phyloP scores from a whole-genome alignment of 2,329 filamentous ascomycete genomes.

The Cercospora beticola region DNA sequence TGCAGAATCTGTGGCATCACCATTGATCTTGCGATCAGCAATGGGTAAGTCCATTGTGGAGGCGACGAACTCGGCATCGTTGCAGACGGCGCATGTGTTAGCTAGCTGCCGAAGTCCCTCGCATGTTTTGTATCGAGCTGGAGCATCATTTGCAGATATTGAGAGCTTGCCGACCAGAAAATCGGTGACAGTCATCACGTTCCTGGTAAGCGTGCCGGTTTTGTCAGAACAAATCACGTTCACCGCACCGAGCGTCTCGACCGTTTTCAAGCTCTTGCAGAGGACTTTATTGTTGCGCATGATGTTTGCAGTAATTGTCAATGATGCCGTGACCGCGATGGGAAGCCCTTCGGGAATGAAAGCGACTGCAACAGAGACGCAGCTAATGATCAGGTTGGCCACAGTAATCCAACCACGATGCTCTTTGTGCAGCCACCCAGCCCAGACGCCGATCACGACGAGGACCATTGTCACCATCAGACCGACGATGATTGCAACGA shows the following conservation, averaged over 20 bases:
- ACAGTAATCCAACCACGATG: slow-evolving; percentile 73
- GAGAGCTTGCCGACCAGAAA: slow-evolving; percentile 58
- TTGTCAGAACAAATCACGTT: slow-evolving; percentile 76
- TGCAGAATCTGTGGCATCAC: slow-evolving; percentile 75
- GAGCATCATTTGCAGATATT: slow-evolving; percentile 52
- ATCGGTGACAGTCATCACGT: slow-evolving; percentile 57
- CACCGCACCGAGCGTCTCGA: slow-evolving; percentile 72
- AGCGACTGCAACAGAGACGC: slow-evolving; percentile 68
- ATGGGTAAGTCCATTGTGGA: slow-evolving; percentile 61
- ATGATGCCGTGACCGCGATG: slow-evolving; percentile 63
- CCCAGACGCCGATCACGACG: slow-evolving; percentile 57
- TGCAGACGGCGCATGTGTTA: slow-evolving; percentile 66
- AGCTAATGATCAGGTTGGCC: slow-evolving; percentile 68
- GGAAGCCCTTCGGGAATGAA: slow-evolving; percentile 75
- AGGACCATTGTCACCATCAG: slow-evolving; percentile 68
- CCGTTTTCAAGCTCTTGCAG: slow-evolving; percentile 77
- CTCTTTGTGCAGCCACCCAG: slow-evolving; percentile 64
- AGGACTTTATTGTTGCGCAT: slow-evolving; percentile 76
- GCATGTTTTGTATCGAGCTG: slow-evolving; percentile 41
- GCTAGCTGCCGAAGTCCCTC: slow-evolving; percentile 58
- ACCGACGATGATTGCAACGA: slow-evolving; percentile 67
- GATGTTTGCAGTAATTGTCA: slow-evolving; percentile 74
- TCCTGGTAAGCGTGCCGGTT: slow-evolving; percentile 65
- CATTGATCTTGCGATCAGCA: slow-evolving; percentile 63
- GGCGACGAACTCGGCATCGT: slow-evolving; percentile 72